Evolutionary conservation across 148 eudicot species (phyloP), one percentile per base, ranked within the genome.

Genomic region (Amaranthus palmeri): DNA sequence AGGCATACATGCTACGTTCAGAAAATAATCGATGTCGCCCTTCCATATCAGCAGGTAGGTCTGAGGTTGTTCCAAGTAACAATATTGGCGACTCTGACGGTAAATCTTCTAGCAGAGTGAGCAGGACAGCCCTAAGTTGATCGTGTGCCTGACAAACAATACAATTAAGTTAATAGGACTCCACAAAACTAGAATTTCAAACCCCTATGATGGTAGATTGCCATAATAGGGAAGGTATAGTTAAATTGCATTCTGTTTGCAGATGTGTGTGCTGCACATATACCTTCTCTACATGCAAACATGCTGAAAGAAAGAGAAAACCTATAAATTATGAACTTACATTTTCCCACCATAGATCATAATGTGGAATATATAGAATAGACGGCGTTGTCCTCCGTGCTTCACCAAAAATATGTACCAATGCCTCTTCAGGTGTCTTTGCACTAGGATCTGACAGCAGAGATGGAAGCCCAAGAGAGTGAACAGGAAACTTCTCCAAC

Each of bases 391-490:
- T 90, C 84, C 99, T 92, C 83, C 99, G 88, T 50, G 97, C 97
- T 88, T 96, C 99, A 78, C 92, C 81, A 86, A 96, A 84, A 75
- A 96, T 83, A 78, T 96, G 99, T 59, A 96, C 99, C 82, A 96
- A 77, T 61, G 99, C 99, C 76, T 96, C 99, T 80, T 96, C 99
- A 69, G 99, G 92, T 54, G 96, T 92, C 84, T 96, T 96, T 58
- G 99, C 99, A 80, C 97, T 88, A 62, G 99, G 97, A 81, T 96
- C 99, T 68, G 99, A 96, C 69, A 96, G 99, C 68, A 96, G 88
- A 68, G 99, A 92, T 10, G 99, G 89, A 72, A 96, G 93, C 55
- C 93, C 99, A 66, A 96, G 88, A 78, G 97, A 90, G 77, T 96
- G 99, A 77, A 96, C 96, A 83, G 97, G 99, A 76, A 96, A 96